A percentile compares a stretch with the other conserved stretches of the same genome.
Conservation (phyloP, 768 basidiomycete genomes). For the Mycena maculata region DNA sequence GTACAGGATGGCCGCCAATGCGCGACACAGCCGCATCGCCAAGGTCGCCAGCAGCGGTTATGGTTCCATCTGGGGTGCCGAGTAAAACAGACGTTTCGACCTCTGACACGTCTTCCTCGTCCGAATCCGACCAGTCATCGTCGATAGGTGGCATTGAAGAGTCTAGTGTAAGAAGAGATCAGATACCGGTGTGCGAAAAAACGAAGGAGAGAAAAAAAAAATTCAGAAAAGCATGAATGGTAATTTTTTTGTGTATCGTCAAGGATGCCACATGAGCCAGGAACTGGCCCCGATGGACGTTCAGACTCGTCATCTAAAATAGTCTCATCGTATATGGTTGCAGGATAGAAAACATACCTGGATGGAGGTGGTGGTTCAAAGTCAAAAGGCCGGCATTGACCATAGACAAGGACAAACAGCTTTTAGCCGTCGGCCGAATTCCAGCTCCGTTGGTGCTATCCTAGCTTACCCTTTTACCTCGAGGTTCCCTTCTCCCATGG, state of each 20-base stretch:
- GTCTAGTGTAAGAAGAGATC: conserved; percentile 33
- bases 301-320: conserved; percentile 86
- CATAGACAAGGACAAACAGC: not conserved
- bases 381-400: not conserved
- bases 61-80: conserved; percentile 82
- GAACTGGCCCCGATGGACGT: conserved; percentile 59
- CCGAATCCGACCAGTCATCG: conserved; percentile 86
- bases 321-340: conserved; percentile 51
- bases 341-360: conserved; percentile 37
- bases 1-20: conserved; percentile 91
- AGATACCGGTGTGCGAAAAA: conserved; percentile 35
- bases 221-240: conserved; percentile 91
- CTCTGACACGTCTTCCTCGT: conserved; percentile 66
- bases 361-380: conserved; percentile 33
- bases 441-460: not conserved
- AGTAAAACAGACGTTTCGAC: conserved; percentile 81
- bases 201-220: conserved; percentile 35
- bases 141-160: conserved; percentile 57
- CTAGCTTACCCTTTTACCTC: conserved; percentile 26
- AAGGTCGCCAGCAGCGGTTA: conserved; percentile 69
- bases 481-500: conserved; percentile 34
- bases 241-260: conserved; percentile 69
- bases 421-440: not conserved
- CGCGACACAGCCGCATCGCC: conserved; percentile 87
- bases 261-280: conserved; percentile 49